phyloP scores from a whole-genome alignment of 2,329 filamentous ascomycete species.

The Fusarium denticulatum region DNA sequence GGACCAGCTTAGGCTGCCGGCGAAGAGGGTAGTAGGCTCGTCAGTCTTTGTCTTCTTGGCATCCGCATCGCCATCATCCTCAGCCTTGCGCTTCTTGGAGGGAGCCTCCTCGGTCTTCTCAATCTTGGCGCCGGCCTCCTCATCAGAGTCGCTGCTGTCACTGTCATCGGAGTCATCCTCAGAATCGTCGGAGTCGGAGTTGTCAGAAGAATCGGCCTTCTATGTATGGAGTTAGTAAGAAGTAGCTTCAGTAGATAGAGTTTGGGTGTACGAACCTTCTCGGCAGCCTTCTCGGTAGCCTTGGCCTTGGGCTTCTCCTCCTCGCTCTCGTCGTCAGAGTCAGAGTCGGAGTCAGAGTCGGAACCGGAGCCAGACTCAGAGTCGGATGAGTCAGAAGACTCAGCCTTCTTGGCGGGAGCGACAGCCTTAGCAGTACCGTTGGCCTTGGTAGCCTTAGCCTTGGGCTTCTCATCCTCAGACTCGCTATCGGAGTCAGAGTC shows the following conservation, averaged over 20 bases:
- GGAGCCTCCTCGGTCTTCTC: conserved; percentile 52
- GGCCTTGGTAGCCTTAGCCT: conserved; percentile 45
- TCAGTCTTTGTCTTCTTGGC: conserved; percentile 77
- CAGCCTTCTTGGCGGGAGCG: conserved; percentile 38
- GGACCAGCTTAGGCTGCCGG: conserved; percentile 91
- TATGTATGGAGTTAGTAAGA: conserved; percentile 35
- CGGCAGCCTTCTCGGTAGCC: conserved; percentile 47
- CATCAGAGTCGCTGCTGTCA: conserved; percentile 49
- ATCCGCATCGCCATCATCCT: conserved; percentile 58
- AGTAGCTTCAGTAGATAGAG: not conserved
- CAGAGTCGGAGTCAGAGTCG: conserved; percentile 51
- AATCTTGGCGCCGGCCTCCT: conserved; percentile 49
- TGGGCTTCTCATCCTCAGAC: conserved; percentile 49
- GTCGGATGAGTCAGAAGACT: conserved; percentile 41
- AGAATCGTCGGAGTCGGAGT: conserved; percentile 48
- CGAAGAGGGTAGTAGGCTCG: conserved; percentile 75
- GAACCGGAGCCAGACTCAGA: conserved; percentile 54
- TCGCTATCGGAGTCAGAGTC: conserved; percentile 48
- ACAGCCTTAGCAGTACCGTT: conserved; percentile 40
- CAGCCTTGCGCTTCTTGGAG: conserved; percentile 60
- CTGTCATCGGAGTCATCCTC: conserved; percentile 46
- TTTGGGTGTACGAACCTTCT: conserved; percentile 43
- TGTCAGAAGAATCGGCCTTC: conserved; percentile 45
- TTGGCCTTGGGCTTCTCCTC: conserved; percentile 48
- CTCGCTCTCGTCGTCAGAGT: conserved; percentile 52